Conservation (phyloP, 768 basidiomycete species). For the Pleurotus tuber-regium region DNA sequence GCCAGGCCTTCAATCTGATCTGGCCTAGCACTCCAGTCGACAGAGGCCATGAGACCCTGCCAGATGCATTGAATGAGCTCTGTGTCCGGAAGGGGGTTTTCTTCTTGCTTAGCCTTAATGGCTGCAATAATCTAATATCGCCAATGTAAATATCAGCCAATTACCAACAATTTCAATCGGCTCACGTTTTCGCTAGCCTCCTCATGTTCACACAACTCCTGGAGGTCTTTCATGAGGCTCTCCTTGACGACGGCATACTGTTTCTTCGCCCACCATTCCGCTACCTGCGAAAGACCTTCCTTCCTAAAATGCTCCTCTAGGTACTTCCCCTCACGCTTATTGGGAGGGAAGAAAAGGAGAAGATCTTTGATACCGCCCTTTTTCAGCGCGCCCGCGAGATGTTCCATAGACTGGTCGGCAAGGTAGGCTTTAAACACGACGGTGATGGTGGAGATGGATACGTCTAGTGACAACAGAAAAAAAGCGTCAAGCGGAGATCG, state of each 20-base stretch:
- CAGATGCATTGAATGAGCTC: conserved; percentile 90
- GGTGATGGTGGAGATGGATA: conserved; percentile 74
- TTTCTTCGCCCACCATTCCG: conserved; percentile 94
- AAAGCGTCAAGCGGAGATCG: conserved; percentile 2
- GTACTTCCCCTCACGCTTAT: conserved; percentile 69
- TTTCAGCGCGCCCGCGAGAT: conserved; percentile 78
- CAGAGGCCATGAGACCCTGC: conserved; percentile 83
- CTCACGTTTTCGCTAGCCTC: conserved; percentile 69
- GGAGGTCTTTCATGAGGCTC: conserved; percentile 63
- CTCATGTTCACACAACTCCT: conserved; percentile 66
- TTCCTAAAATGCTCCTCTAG: conserved; percentile 88
- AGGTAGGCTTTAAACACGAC: conserved; percentile 82
- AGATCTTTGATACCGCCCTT: conserved; percentile 85
- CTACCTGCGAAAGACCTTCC: conserved; percentile 71
- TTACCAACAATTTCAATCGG: conserved; percentile 6
- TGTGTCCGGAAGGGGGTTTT: conserved; percentile 77
- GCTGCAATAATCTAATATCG: conserved; percentile 66
- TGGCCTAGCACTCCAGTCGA: conserved; percentile 87
- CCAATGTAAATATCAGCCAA: conserved; percentile 9
- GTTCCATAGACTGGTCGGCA: conserved; percentile 83
- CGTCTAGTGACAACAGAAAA: conserved; percentile 43
- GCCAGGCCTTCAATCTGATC: conserved; percentile 91
- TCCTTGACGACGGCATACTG: conserved; percentile 84
- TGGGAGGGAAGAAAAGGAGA: conserved; percentile 81
- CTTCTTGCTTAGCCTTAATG: conserved; percentile 71